Evolutionary conservation across 305 asterid species (phyloP).

Genomic region (Withania somnifera): DNA sequence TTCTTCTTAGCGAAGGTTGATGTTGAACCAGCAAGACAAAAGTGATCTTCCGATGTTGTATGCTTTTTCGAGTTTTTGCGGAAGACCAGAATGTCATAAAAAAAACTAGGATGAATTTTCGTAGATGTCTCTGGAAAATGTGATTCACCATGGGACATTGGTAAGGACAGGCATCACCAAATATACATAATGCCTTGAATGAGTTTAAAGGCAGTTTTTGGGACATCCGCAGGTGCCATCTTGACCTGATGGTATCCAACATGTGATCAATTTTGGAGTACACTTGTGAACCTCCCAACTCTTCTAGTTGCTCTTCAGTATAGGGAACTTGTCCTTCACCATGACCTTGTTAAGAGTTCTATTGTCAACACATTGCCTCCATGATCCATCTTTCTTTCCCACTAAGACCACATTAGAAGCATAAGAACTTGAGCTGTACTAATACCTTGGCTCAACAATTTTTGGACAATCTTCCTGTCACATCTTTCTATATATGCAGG

Average conservation of each 20-base stretch:
- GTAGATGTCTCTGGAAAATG: neutral
- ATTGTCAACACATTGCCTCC: neutral
- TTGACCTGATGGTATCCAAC: neutral
- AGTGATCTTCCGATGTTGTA: neutral
- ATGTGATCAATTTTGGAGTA: neutral
- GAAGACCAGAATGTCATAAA: neutral
- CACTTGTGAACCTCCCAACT: neutral
- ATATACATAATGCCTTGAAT: no score
- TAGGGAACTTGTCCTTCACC: neutral
- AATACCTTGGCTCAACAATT: neutral
- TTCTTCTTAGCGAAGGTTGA: no score
- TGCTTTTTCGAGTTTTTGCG: neutral
- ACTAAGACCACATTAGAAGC: neutral
- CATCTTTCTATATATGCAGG: neutral
- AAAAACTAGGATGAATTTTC: neutral
- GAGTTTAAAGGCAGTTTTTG: neutral
- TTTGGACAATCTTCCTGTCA: neutral
- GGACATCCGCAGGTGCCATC: neutral
- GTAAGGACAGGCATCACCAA: no score
- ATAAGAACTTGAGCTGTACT: neutral
- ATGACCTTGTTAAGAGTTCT: neutral
- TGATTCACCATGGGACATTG: neutral
- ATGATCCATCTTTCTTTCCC: neutral
- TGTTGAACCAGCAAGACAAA: neutral
- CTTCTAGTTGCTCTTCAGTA: neutral